These are phyloP conservation scores for Diaporthe capsici DNA, from an alignment of 2,329 filamentous ascomycete genomes.

Conservation along the genomic window DNA sequence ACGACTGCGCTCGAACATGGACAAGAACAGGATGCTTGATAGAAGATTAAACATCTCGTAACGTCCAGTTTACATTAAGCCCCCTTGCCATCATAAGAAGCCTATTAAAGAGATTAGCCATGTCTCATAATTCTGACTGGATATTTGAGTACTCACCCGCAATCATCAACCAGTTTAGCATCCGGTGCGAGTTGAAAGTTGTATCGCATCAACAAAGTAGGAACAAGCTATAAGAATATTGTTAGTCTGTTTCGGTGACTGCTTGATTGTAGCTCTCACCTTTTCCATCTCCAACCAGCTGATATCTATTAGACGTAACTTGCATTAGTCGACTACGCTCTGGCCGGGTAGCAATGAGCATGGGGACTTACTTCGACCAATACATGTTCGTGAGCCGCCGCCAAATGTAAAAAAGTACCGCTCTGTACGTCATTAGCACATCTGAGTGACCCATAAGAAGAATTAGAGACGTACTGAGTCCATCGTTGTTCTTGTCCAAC, in stretches of 20 bases:
- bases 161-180: not conserved
- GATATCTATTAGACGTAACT: not conserved
- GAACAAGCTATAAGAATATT: not conserved
- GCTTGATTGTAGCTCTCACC: not conserved
- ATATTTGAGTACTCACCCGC: not conserved
- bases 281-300: conserved; percentile 12
- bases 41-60: not conserved
- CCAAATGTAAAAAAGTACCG: not conserved
- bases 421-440: not conserved
- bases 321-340: not conserved
- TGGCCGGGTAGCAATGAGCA: not conserved
- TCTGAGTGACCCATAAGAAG: not conserved
- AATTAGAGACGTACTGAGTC: not conserved
- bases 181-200: not conserved
- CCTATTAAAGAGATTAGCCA: not conserved
- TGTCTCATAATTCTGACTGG: not conserved
- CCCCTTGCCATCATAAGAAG: not conserved
- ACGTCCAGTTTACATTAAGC: not conserved
- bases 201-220: conserved; percentile 4
- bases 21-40: too few species aligned
- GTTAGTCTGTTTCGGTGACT: not conserved
- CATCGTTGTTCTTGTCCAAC: not conserved
- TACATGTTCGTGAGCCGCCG: not conserved
- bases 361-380: not conserved
- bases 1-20: too few species aligned